Percentiles rank a stretch among this genome's conserved stretches.
phyloP scores from a whole-genome alignment of 108 stramenopile species.

The Pseudonitzschia pungens region DNA sequence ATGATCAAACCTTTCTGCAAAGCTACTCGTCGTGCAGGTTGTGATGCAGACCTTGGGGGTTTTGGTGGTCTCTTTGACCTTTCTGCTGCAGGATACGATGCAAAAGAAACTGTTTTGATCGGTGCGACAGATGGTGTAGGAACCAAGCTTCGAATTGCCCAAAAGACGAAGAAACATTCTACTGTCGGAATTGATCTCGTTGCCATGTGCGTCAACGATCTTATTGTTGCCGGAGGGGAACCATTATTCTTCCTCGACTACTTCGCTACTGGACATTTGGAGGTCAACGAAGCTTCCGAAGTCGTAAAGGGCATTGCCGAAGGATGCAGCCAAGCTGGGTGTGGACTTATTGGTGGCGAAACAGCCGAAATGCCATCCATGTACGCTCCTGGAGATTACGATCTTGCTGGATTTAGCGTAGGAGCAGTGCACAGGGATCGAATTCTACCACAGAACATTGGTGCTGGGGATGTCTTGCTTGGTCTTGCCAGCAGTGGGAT shows the following conservation, averaged over 20 bases:
- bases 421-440: slow-evolving; percentile 88
- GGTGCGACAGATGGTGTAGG: slow-evolving; percentile 98
- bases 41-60: slow-evolving; percentile 95
- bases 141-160: slow-evolving; percentile 95
- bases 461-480: slow-evolving; percentile 89
- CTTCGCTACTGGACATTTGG: slow-evolving; percentile 94
- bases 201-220: slow-evolving; percentile 99
- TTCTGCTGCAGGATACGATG: slow-evolving; percentile 88
- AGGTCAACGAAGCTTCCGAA: slow-evolving; percentile 86
- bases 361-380: slow-evolving; percentile 99
- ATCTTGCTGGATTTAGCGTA: slow-evolving; percentile 96
- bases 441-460: slow-evolving; percentile 82
- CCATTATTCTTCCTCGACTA: slow-evolving; percentile 99
- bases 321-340: slow-evolving; percentile 92
- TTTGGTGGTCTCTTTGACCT: slow-evolving; percentile 97
- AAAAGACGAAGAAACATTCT: slow-evolving; percentile 76
- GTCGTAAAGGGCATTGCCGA: slow-evolving; percentile 96
- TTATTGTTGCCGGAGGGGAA: slow-evolving; percentile 94
- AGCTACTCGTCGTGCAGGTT: slow-evolving; percentile 88
- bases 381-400: slow-evolving; percentile 97
- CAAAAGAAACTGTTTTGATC: slow-evolving; percentile 91
- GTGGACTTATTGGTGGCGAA: slow-evolving; percentile 97
- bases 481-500: slow-evolving; percentile 93
- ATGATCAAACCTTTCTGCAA: slow-evolving; percentile 95
- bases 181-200: slow-evolving; percentile 95